A percentile compares a stretch with the other conserved stretches of the same genome.
Evolutionary conservation across 495 filamentous ascomycete genomes (phyloP).

Genomic region (Daldinia loculata): DNA sequence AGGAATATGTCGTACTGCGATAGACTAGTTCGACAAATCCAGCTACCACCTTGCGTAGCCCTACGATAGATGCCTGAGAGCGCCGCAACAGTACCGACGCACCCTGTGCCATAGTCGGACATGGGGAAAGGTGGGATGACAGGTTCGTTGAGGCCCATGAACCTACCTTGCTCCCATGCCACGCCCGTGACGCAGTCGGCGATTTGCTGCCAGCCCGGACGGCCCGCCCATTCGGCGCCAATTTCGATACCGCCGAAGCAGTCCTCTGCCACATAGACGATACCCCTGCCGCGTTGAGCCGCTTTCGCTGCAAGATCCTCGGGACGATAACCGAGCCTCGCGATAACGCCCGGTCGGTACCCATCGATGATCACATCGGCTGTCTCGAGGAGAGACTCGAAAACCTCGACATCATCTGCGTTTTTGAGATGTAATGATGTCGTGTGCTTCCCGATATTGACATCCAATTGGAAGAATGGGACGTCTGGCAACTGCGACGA

Average conservation of each 20-base stretch:
- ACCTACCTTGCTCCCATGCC: slow-evolving; percentile 76
- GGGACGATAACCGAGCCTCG: slow-evolving; percentile 69
- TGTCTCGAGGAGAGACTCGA: slow-evolving; percentile 66
- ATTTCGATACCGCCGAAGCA: slow-evolving; percentile 66
- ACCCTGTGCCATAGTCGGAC: slow-evolving; percentile 80
- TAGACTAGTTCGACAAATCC: slow-evolving; percentile 65
- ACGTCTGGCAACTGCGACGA: slow-evolving; percentile 73
- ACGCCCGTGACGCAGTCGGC: slow-evolving; percentile 62
- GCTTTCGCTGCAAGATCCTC: slow-evolving; percentile 61
- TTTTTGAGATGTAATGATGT: slow-evolving; percentile 65
- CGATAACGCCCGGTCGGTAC: slow-evolving; percentile 73
- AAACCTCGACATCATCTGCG: slow-evolving; percentile 59
- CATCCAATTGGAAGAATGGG: slow-evolving; percentile 82
- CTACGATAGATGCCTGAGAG: slow-evolving; percentile 69
- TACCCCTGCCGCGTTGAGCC: slow-evolving; percentile 62
- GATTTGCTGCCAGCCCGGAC: slow-evolving; percentile 68
- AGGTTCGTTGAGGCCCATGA: slow-evolving; percentile 74
- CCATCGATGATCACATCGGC: slow-evolving; percentile 72
- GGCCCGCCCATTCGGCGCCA: slow-evolving; percentile 57
- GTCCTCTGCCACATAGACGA: slow-evolving; percentile 76
- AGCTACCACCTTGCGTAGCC: slow-evolving; percentile 69
- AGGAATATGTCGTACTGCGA: slow-evolving; percentile 67
- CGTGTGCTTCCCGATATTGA: slow-evolving; percentile 73
- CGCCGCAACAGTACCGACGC: slow-evolving; percentile 70
- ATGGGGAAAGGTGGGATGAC: slow-evolving; percentile 84